phyloP scores from a whole-genome alignment of 495 filamentous ascomycete species.

The Glonium stellatum region DNA sequence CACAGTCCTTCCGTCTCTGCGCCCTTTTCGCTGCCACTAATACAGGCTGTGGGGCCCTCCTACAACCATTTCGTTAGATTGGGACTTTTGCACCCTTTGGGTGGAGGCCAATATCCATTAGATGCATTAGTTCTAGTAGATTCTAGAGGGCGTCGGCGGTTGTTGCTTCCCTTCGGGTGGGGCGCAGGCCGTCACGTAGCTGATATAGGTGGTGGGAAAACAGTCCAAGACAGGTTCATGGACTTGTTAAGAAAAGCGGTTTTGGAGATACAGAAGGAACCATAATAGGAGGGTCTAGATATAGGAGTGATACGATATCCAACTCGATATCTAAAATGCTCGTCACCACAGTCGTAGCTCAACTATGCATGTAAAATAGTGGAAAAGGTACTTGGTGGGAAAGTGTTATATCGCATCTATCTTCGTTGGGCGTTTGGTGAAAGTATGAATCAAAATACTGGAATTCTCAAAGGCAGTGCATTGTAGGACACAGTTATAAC shows the following conservation, averaged over 20 bases:
- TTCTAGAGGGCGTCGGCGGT: slow-evolving; percentile 27
- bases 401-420: too few species aligned
- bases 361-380: too few species aligned
- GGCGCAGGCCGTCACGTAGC: slow-evolving; percentile 31
- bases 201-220: slow-evolving; percentile 18
- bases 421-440: too few species aligned
- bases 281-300: not conserved
- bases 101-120: slow-evolving; percentile 37
- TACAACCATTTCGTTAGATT: slow-evolving; percentile 29
- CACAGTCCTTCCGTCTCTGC: slow-evolving; percentile 16
- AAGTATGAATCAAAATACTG: too few species aligned
- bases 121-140: slow-evolving; percentile 42
- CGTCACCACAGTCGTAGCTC: too few species aligned
- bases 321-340: too few species aligned
- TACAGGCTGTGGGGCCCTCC: slow-evolving; percentile 20
- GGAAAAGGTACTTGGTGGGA: too few species aligned
- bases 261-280: slow-evolving; percentile 7
- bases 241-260: slow-evolving; percentile 32
- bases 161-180: slow-evolving; percentile 42
- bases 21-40: slow-evolving; percentile 15
- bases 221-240: slow-evolving; percentile 27
- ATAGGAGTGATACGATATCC: too few species aligned
- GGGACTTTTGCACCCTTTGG: slow-evolving; percentile 40
- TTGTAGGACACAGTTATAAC: too few species aligned
- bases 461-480: too few species aligned